These are phyloP conservation scores for Senecio squalidus DNA, from an alignment of 140 eudicot genomes.

Conservation along the genomic window DNA sequence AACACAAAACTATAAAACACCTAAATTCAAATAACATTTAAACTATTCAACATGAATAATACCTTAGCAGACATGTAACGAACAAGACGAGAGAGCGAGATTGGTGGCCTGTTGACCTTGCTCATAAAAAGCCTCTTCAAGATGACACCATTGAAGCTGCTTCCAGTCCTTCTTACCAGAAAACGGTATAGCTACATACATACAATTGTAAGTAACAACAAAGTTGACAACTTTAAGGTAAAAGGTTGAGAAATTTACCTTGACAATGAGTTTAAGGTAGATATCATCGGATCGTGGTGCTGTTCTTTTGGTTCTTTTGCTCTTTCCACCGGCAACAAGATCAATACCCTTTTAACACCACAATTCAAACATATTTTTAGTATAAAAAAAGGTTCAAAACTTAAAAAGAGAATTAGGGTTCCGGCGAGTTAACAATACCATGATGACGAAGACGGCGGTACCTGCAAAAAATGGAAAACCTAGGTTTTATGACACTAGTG, in stretches of 20 bases:
- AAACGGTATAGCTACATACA: constrained; percentile 57
- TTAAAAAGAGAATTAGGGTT: neutral
- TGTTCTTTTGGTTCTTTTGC: constrained; percentile 38
- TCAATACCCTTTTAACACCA: constrained; percentile 33
- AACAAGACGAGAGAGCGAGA: constrained; percentile 46
- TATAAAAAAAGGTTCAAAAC: neutral
- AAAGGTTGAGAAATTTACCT: too few relatives aligned
- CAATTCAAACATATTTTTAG: neutral
- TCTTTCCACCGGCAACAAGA: constrained; percentile 48
- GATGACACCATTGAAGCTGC: constrained; percentile 56
- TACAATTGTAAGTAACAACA: too few relatives aligned
- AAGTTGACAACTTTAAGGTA: too few relatives aligned
- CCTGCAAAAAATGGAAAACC: constrained; percentile 7
- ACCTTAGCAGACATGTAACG: constrained; percentile 54
- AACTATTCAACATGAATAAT: too few relatives aligned
- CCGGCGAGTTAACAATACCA: constrained; percentile 20
- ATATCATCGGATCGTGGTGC: constrained; percentile 50
- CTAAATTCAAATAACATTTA: neutral
- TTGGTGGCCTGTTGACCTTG: constrained; percentile 53
- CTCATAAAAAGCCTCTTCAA: constrained; percentile 59
- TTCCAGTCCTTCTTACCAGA: constrained; percentile 51
- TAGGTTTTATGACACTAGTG: constrained; percentile 22
- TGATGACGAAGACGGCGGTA: constrained; percentile 17
- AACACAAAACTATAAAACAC: neutral
- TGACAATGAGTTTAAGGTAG: constrained; percentile 49